These are phyloP conservation scores for Takashimella koratensis DNA, from an alignment of 1,284 basidiomycete species.

Conservation along the genomic window DNA sequence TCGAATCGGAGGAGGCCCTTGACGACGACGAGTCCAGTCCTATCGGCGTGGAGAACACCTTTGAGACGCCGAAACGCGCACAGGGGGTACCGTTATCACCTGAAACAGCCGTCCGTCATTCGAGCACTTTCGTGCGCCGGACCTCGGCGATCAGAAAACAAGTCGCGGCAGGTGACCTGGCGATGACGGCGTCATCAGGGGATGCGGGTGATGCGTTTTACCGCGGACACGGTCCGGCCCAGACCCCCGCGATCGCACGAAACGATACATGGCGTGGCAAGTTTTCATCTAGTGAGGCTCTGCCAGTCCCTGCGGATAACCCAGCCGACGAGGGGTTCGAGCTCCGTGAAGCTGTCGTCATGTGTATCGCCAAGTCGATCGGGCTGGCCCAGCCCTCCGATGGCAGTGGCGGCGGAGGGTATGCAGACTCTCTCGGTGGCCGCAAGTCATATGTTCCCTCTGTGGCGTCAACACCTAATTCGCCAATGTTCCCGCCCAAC, in stretches of 20 bases:
- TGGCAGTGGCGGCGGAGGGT: not conserved
- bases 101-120: constrained; percentile 23
- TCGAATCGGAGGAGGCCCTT: constrained; percentile 9
- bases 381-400: constrained; percentile 80
- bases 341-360: constrained; percentile 90
- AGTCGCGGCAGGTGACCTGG: constrained; percentile 54
- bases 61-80: not conserved
- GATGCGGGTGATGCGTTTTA: constrained; percentile 38
- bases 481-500: constrained; percentile 42
- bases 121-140: constrained; percentile 22
- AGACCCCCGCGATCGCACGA: constrained; percentile 43
- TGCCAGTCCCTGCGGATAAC: constrained; percentile 19
- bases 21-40: not conserved
- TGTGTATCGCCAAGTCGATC: constrained; percentile 95
- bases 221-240: constrained; percentile 28
- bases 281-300: constrained; percentile 13
- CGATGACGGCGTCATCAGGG: constrained; percentile 44
- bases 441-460: constrained; percentile 10
- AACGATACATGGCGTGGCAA: constrained; percentile 42
- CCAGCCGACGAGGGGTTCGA: constrained; percentile 65
- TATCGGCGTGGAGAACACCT: not conserved
- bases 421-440: constrained; percentile 2
- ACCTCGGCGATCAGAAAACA: constrained; percentile 42
- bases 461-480: constrained; percentile 41
- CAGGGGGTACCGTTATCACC: constrained; percentile 17